Percentiles rank a stretch among this genome's conserved stretches.
Conservation (phyloP, 805 yeast genomes). For the Helenozyma baotianmanensis region DNA sequence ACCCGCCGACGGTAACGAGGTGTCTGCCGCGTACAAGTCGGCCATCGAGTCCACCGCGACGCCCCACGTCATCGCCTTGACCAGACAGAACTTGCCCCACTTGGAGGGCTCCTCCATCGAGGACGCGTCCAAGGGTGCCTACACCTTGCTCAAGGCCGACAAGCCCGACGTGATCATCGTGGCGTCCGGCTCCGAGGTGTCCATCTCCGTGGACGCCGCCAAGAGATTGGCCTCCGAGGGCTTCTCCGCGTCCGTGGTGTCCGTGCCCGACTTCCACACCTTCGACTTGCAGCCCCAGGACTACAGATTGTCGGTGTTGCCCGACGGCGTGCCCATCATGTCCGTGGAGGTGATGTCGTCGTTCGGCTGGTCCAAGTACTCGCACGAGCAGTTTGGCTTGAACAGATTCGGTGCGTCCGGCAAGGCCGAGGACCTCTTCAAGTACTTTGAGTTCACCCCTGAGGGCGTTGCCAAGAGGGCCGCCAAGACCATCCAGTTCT, state of each 20-base stretch:
- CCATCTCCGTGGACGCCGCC: constrained; percentile 76
- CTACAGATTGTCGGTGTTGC: constrained; percentile 82
- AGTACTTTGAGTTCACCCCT: constrained; percentile 83
- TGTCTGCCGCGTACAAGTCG: constrained; percentile 73
- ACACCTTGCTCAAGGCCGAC: constrained; percentile 51
- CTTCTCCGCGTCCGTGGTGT: constrained; percentile 75
- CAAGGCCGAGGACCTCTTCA: constrained; percentile 76
- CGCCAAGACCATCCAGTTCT: constrained; percentile 70
- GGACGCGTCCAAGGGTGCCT: constrained; percentile 94
- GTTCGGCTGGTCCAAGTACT: constrained; percentile 88
- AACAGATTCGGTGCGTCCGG: constrained; percentile 97
- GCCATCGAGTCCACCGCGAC: constrained; percentile 59
- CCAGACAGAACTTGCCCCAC: constrained; percentile 90
- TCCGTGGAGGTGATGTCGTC: constrained; percentile 93
- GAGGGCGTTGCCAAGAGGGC: constrained; percentile 91
- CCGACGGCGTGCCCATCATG: constrained; percentile 89
- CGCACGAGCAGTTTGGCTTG: constrained; percentile 95
- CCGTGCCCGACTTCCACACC: constrained; percentile 88
- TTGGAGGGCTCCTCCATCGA: constrained; percentile 88
- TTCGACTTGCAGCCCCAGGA: constrained; percentile 80
- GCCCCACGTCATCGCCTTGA: constrained; percentile 70
- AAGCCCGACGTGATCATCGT: constrained; percentile 69
- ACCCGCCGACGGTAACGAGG: constrained; percentile 91
- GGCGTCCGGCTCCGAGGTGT: constrained; percentile 94
- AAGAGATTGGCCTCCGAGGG: constrained; percentile 65